phyloP scores from a whole-genome alignment of 768 basidiomycete species.

The Symmetrospora coprosmae region DNA sequence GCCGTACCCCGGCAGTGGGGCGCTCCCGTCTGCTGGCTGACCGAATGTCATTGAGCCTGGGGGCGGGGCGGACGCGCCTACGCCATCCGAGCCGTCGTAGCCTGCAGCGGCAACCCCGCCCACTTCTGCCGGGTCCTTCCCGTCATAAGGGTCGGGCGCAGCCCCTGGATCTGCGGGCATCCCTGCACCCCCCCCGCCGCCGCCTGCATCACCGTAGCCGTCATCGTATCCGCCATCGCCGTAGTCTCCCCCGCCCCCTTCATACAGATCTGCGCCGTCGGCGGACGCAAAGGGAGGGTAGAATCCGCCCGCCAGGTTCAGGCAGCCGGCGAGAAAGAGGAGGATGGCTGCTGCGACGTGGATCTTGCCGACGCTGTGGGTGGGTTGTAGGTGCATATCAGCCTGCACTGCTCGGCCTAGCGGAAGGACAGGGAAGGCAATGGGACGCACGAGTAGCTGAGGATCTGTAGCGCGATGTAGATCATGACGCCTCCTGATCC shows the following conservation, averaged over 20 bases:
- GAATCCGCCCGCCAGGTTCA: slow-evolving; percentile 1
- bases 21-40: background rate
- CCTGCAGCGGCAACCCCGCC: background rate
- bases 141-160: slow-evolving; percentile 11
- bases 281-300: background rate
- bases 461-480: background rate
- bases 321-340: background rate
- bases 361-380: slow-evolving; percentile 3
- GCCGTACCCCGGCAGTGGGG: background rate
- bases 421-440: background rate
- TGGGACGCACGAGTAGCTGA: background rate
- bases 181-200: background rate
- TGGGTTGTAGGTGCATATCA: too few species aligned
- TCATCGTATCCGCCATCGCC: background rate
- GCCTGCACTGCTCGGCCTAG: too few species aligned
- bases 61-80: slow-evolving; percentile 6
- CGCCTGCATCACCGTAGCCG: background rate
- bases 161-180: background rate
- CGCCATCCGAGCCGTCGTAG: background rate
- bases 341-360: background rate
- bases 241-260: background rate
- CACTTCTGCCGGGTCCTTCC: background rate
- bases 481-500: slow-evolving; percentile 1
- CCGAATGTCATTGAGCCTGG: slow-evolving; percentile 11
- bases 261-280: background rate